Conservation (phyloP, 129 eudicot genomes). For the Centella asiatica region DNA sequence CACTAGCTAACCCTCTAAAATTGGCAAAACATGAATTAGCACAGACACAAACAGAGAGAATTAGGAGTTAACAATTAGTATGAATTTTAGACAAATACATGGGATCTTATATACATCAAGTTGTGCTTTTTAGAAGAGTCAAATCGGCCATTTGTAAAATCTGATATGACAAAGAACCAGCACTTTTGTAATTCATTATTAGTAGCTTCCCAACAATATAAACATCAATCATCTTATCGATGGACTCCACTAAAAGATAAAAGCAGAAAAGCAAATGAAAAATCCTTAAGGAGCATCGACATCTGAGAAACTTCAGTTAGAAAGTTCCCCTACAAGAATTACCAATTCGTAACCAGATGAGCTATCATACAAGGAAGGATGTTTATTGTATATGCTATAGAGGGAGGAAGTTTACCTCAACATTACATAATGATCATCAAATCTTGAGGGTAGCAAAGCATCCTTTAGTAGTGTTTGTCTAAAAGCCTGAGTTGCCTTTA, state of each 20-base stretch:
- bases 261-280: no score
- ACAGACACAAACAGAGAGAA: neutral
- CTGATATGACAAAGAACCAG: neutral
- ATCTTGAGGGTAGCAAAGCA: constrained; percentile 51
- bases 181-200: neutral
- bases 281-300: no score
- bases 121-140: neutral
- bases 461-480: constrained; percentile 45
- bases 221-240: neutral
- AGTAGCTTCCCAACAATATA: neutral
- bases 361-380: neutral
- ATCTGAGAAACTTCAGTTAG: no score
- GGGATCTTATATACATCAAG: neutral
- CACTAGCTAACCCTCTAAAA: neutral
- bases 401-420: constrained; percentile 34
- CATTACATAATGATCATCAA: constrained; percentile 64
- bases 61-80: no score
- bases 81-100: neutral
- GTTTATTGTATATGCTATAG: no score
- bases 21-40: neutral
- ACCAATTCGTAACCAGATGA: neutral
- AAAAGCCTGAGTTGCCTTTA: constrained; percentile 46
- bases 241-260: neutral
- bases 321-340: neutral
- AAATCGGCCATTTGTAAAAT: neutral